Conservation (phyloP, 2,329 filamentous ascomycete genomes). For the Acrodontium crateriforme region DNA sequence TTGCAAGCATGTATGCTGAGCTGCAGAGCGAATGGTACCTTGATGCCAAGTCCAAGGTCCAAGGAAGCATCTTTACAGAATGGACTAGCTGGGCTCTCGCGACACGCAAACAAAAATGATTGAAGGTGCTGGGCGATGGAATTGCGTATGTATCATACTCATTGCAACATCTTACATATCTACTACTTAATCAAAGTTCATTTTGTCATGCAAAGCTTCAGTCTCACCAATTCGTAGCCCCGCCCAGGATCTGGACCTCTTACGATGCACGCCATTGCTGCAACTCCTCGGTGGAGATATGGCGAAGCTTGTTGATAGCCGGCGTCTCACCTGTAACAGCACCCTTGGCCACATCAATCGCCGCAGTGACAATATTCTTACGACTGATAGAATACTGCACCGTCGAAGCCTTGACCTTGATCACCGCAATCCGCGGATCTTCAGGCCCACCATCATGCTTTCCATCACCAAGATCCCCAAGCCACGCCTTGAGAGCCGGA, state of each 20-base stretch:
- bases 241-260: no score
- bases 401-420: conserved; percentile 48
- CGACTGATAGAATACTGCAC: conserved; percentile 21
- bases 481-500: conserved; percentile 62
- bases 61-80: conserved; percentile 31
- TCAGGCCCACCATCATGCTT: conserved; percentile 68
- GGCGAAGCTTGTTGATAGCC: conserved; percentile 59
- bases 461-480: conserved; percentile 74
- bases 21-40: conserved; percentile 31
- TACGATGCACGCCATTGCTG: conserved; percentile 24
- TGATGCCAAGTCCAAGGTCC: conserved; percentile 28
- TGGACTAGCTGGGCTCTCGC: conserved; percentile 32
- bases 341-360: conserved; percentile 62
- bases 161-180: no score
- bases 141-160: no score
- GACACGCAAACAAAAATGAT: conserved; percentile 12
- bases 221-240: no score
- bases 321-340: conserved; percentile 58
- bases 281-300: conserved; percentile 55
- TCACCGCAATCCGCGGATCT: conserved; percentile 71
- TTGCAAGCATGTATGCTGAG: conserved; percentile 29
- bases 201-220: no score
- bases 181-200: no score
- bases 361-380: conserved; percentile 49
- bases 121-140: no score